Conservation (phyloP, 805 yeast genomes). For the Torulaspora delbrueckii region DNA sequence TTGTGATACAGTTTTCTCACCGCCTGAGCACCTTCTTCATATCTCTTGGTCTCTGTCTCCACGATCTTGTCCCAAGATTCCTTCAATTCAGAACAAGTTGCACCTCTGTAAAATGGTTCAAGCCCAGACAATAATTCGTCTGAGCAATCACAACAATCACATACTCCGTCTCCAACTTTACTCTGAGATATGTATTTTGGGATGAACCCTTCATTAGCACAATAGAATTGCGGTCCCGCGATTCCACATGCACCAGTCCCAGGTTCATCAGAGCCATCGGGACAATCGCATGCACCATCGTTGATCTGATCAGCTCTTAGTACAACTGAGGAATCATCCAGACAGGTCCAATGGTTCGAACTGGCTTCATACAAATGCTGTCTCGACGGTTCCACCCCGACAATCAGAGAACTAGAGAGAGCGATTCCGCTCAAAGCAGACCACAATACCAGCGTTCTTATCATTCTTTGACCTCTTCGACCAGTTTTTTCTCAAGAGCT, state of each 20-base stretch:
- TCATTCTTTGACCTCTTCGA: background rate
- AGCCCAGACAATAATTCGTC: conserved; percentile 52
- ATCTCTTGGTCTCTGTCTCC: conserved; percentile 51
- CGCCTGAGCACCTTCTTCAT: conserved; percentile 46
- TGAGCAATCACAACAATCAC: conserved; percentile 97
- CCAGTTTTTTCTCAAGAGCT: background rate
- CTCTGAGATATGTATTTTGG: conserved; percentile 59
- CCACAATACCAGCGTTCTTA: background rate
- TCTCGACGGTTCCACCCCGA: conserved; percentile 21
- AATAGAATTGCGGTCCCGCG: conserved; percentile 48
- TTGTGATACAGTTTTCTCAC: conserved; percentile 29
- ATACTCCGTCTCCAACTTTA: conserved; percentile 81
- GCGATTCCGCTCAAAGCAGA: conserved; percentile 2
- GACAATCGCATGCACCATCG: conserved; percentile 93
- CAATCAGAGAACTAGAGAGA: background rate
- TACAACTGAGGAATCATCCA: conserved; percentile 58
- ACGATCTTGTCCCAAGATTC: conserved; percentile 22
- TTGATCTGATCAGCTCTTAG: conserved; percentile 62
- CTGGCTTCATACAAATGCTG: conserved; percentile 39
- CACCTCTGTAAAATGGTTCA: conserved; percentile 4
- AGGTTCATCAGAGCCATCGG: conserved; percentile 97
- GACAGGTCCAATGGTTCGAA: conserved; percentile 62
- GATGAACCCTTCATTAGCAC: conserved; percentile 68
- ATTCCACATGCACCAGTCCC: conserved; percentile 79
- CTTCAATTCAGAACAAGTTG: conserved; percentile 30